Evolutionary conservation across 495 filamentous ascomycete species (phyloP).

Genomic region (Trichoderma erinaceum): DNA sequence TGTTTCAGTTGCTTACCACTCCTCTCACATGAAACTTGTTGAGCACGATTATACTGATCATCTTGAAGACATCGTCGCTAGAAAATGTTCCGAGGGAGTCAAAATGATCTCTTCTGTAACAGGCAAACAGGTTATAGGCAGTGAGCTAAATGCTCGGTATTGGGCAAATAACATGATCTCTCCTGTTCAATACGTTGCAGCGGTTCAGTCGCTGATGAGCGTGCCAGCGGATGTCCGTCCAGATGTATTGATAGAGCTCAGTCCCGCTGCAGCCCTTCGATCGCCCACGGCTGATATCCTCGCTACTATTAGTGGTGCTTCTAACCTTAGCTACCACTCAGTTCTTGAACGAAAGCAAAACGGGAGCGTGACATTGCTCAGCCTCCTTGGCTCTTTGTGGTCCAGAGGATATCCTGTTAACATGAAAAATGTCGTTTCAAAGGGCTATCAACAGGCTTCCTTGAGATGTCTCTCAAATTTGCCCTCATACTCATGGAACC

Average conservation of each 20-base stretch:
- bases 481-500: slow-evolving; percentile 41
- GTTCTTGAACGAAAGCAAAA: not conserved
- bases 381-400: slow-evolving; percentile 23
- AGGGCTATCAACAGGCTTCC: not conserved
- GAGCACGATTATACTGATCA: slow-evolving; percentile 30
- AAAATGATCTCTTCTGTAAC: slow-evolving; percentile 39
- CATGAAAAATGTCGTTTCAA: slow-evolving; percentile 30
- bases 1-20: slow-evolving; percentile 40
- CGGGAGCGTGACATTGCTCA: not conserved
- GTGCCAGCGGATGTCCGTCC: slow-evolving; percentile 16
- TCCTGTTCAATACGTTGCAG: slow-evolving; percentile 35
- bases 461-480: slow-evolving; percentile 29
- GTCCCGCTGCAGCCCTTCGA: slow-evolving; percentile 42
- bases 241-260: slow-evolving; percentile 44
- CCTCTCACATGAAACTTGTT: slow-evolving; percentile 36
- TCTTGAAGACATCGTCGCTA: slow-evolving; percentile 21
- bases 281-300: slow-evolving; percentile 40
- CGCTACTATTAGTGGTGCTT: slow-evolving; percentile 11
- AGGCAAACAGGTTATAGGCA: slow-evolving; percentile 18
- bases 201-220: slow-evolving; percentile 20
- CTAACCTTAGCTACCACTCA: not conserved
- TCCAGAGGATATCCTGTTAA: slow-evolving; percentile 33
- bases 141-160: slow-evolving; percentile 24
- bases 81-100: slow-evolving; percentile 17
- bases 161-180: slow-evolving; percentile 37